Evolutionary conservation across 768 basidiomycete genomes (phyloP), one percentile per base, ranked within the genome.

Genomic region (Auriscalpium microsporum): DNA sequence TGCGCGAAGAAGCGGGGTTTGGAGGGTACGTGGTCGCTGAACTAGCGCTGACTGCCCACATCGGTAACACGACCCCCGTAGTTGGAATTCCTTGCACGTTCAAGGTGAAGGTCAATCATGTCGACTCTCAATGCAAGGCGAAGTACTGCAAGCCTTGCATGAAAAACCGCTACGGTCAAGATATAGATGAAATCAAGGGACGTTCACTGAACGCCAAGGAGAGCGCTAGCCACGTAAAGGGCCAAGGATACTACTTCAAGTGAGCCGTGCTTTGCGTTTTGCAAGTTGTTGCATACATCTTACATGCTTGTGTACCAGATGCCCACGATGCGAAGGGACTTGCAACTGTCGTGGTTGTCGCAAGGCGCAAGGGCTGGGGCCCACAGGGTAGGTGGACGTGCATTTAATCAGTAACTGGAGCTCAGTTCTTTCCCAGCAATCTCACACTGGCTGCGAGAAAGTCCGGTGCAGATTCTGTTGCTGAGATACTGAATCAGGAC

Each of bases 261-360:
- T 84, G 63, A 48, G 67, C 63, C 5, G 17, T 16, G 51, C 10
- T 17, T 53, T 38, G 8, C 28, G 34, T 54, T 34, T 52, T 53
- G 28, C 46, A 19, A 42, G 48, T 52, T 40, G 53, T 61, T 54
- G 16, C 54, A 28, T 28, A 3, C 28, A 4, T 17, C 54, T 28
- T 67, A 64, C 40, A 8, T 50, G 38, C 46, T 33, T 33, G 46
- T 16, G 10, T 2, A 5, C 28, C 58, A 90, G 87, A 65, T 90
- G 88, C 59, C 86, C 86, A 4, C 78, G 75, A 61, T 90, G 88
- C 56, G 71, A 76, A 50, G 81, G 78, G 60, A 69, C 74, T 10
- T 90, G 88, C 68, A 87, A 82, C 65, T 90, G 88, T 58, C 72
- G 76, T 44, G 67, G 65, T 4, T 90, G 88, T 68, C 77, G 81